Evolutionary conservation across 176 grass and related monocot genomes (phyloP).

Genomic region (Musa schizocarpa): DNA sequence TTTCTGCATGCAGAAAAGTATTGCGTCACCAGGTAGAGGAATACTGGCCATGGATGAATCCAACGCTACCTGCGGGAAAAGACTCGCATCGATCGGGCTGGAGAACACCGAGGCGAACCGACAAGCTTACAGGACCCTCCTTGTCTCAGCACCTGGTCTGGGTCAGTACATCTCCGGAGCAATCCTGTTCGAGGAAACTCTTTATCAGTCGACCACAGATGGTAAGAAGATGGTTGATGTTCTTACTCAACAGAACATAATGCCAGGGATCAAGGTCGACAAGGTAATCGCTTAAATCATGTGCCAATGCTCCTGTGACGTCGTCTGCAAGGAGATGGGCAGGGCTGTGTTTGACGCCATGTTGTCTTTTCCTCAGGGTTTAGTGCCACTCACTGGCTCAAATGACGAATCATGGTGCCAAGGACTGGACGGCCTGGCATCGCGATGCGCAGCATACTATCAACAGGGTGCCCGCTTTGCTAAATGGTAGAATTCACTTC

Average conservation of each 20-base stretch:
- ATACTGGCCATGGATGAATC: slow-evolving; percentile 99
- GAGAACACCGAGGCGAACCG: slow-evolving; percentile 99
- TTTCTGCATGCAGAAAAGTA: slow-evolving; percentile 48
- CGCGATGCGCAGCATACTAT: slow-evolving; percentile 89
- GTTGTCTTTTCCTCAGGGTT: slow-evolving; percentile 46
- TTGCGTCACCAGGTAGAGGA: slow-evolving; percentile 88
- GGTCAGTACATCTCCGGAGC: slow-evolving; percentile 91
- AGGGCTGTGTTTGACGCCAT: neutral
- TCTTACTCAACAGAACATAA: slow-evolving; percentile 61
- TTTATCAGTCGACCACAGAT: slow-evolving; percentile 90
- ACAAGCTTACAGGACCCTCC: slow-evolving; percentile 88
- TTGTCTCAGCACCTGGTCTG: slow-evolving; percentile 55
- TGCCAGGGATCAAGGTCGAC: slow-evolving; percentile 98
- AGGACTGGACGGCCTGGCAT: slow-evolving; percentile 95
- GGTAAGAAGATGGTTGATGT: slow-evolving; percentile 98
- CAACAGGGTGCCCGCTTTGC: slow-evolving; percentile 89
- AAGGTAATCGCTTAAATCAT: slow-evolving; percentile 38
- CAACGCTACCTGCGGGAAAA: slow-evolving; percentile 94
- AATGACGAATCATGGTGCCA: slow-evolving; percentile 98
- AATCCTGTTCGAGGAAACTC: slow-evolving; percentile 98
- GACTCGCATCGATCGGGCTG: slow-evolving; percentile 80
- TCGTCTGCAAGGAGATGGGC: neutral
- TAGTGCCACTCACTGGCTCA: slow-evolving; percentile 86
- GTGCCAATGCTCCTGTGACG: neutral
- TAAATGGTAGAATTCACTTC: slow-evolving; percentile 62